Evolutionary conservation across 2,329 filamentous ascomycete genomes (phyloP).

Genomic region (Calonectria honghensis): DNA sequence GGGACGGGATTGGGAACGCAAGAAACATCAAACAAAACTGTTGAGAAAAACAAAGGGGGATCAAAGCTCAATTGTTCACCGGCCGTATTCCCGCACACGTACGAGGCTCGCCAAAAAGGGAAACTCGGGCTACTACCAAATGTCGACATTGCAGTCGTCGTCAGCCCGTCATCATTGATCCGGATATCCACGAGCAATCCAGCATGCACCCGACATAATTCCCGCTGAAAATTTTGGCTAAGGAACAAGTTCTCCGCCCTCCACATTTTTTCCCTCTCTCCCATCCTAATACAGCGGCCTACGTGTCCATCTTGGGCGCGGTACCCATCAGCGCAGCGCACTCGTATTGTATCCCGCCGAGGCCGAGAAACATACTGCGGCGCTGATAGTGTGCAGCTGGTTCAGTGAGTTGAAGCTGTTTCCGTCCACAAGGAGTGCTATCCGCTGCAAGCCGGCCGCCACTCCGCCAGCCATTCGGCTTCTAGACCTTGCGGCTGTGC

Average conservation of each 20-base stretch:
- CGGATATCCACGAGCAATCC: constrained; percentile 28
- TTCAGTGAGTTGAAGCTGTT: constrained; percentile 4
- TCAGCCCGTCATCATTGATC: constrained; percentile 31
- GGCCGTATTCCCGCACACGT: background rate
- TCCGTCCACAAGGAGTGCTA: constrained; percentile 10
- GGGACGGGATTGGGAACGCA: background rate
- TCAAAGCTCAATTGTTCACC: background rate
- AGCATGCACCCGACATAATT: constrained; percentile 21
- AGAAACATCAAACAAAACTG: constrained; percentile 8
- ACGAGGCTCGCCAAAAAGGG: constrained; percentile 5
- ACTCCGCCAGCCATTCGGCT: constrained; percentile 20
- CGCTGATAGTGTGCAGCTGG: background rate
- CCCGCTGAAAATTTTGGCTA: constrained; percentile 1
- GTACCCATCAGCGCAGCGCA: background rate
- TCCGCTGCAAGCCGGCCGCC: constrained; percentile 26
- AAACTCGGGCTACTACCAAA: constrained; percentile 2
- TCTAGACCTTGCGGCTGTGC: constrained; percentile 23
- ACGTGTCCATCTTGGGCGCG: constrained; percentile 24
- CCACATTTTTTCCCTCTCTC: background rate
- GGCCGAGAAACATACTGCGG: constrained; percentile 1
- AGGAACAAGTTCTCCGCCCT: constrained; percentile 18
- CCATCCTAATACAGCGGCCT: background rate
- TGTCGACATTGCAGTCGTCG: constrained; percentile 39
- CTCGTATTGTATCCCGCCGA: background rate
- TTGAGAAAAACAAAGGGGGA: background rate